phyloP scores from a whole-genome alignment of 768 basidiomycete species.

The Cantharellus anzutake region DNA sequence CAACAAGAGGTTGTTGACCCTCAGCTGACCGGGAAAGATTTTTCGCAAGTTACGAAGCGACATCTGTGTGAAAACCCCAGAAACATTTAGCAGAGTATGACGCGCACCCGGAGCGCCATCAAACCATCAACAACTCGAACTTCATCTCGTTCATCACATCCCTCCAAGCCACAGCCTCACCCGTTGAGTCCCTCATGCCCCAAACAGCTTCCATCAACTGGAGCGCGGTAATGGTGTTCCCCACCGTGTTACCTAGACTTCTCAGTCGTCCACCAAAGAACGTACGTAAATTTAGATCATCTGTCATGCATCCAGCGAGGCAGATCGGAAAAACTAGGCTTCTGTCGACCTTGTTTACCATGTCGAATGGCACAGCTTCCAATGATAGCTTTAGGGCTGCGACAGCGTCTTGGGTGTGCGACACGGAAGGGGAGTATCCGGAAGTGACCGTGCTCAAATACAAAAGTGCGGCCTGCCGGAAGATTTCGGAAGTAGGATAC shows the following conservation, averaged over 20 bases:
- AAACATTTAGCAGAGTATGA: too few species aligned
- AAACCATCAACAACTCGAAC: background rate
- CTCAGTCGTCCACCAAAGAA: constrained; percentile 1
- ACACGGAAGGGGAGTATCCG: constrained; percentile 39
- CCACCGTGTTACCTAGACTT: constrained; percentile 1
- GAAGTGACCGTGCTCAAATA: constrained; percentile 64
- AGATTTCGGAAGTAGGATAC: constrained; percentile 17
- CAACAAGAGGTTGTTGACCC: too few species aligned
- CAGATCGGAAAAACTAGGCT: constrained; percentile 55
- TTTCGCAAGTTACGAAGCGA: too few species aligned
- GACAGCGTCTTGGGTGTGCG: constrained; percentile 24
- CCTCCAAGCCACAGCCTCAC: constrained; percentile 7
- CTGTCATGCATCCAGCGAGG: constrained; percentile 55
- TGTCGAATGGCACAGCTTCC: constrained; percentile 23
- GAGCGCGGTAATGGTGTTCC: constrained; percentile 1
- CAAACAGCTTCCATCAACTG: constrained; percentile 9
- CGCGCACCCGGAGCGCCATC: background rate
- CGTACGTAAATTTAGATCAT: constrained; percentile 20
- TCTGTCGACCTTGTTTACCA: constrained; percentile 30
- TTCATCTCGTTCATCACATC: constrained; percentile 10
- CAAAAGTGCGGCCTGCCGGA: constrained; percentile 53
- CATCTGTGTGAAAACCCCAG: too few species aligned
- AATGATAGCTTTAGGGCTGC: constrained; percentile 40
- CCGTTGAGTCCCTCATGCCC: constrained; percentile 4
- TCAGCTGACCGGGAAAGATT: too few species aligned